phyloP scores from a whole-genome alignment of 2,329 filamentous ascomycete genomes.

The Pseudocercospora musae region DNA sequence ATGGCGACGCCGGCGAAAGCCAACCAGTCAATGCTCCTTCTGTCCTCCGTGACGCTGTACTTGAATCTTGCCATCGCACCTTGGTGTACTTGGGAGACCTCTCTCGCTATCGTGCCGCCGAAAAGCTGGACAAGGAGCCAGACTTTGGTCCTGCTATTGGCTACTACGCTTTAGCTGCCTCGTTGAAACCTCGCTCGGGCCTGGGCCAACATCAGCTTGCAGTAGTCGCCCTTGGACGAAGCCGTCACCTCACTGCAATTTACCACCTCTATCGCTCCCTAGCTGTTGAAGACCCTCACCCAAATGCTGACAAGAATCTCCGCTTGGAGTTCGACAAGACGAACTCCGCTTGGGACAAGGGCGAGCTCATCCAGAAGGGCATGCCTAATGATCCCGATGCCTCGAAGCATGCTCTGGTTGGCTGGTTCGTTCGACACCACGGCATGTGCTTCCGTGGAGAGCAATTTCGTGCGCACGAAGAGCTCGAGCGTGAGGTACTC shows the following conservation, averaged over 20 bases:
- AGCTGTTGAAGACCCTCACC: conserved; percentile 69
- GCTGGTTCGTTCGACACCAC: conserved; percentile 84
- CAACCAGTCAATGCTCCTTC: conserved; percentile 24
- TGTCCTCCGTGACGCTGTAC: conserved; percentile 57
- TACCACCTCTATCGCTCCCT: conserved; percentile 88
- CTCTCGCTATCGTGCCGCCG: conserved; percentile 75
- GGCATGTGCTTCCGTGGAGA: conserved; percentile 77
- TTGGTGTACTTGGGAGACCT: conserved; percentile 87
- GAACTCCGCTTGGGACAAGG: conserved; percentile 54
- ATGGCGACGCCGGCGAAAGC: conserved; percentile 26
- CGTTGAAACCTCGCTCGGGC: conserved; percentile 74
- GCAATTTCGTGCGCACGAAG: conserved; percentile 69
- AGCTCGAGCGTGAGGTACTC: conserved; percentile 82
- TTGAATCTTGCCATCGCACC: conserved; percentile 74
- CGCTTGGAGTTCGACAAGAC: conserved; percentile 74
- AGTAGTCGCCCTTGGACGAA: conserved; percentile 74
- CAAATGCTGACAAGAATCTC: conserved; percentile 71
- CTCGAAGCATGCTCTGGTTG: conserved; percentile 62
- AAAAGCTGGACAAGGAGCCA: conserved; percentile 67
- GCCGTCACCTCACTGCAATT: conserved; percentile 76
- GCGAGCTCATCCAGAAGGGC: conserved; percentile 48
- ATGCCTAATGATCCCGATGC: conserved; percentile 46
- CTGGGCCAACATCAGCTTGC: conserved; percentile 87
- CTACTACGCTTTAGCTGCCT: conserved; percentile 79
- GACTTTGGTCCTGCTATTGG: conserved; percentile 77